These are phyloP conservation scores for Cydonia oblonga DNA, from an alignment of 331 rosid genomes.

Conservation along the genomic window DNA sequence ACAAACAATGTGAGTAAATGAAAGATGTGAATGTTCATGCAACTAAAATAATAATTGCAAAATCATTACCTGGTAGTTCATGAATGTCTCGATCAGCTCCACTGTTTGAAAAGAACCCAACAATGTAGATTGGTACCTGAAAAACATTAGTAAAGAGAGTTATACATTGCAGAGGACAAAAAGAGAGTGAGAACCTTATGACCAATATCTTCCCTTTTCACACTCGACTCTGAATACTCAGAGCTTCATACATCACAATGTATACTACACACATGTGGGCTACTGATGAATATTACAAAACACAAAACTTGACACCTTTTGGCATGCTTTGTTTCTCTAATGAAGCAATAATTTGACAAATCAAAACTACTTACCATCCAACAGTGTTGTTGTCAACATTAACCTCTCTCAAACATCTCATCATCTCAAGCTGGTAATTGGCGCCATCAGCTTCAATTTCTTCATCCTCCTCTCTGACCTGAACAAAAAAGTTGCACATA, in stretches of 20 bases:
- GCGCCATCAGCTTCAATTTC: conserved; percentile 98
- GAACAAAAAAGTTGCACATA: neutral
- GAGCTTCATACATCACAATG: neutral
- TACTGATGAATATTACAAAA: neutral
- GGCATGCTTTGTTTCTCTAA: neutral
- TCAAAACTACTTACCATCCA: conserved; percentile 58
- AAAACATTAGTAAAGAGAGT: conserved; percentile 5
- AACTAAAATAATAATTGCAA: neutral
- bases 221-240: neutral
- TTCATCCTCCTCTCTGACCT: conserved; percentile 92
- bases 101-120: conserved; percentile 88
- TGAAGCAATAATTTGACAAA: neutral
- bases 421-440: conserved; percentile 97
- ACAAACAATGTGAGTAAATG: no score
- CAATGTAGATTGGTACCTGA: conserved; percentile 92
- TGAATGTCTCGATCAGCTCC: conserved; percentile 87
- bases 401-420: conserved; percentile 98
- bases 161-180: neutral
- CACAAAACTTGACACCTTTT: neutral
- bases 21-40: no score
- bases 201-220: neutral
- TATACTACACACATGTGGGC: no score
- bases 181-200: neutral
- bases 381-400: conserved; percentile 95
- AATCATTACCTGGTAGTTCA: conserved; percentile 86